phyloP scores from a whole-genome alignment of 2,329 filamentous ascomycete species.

The Emmonsia crescens region DNA sequence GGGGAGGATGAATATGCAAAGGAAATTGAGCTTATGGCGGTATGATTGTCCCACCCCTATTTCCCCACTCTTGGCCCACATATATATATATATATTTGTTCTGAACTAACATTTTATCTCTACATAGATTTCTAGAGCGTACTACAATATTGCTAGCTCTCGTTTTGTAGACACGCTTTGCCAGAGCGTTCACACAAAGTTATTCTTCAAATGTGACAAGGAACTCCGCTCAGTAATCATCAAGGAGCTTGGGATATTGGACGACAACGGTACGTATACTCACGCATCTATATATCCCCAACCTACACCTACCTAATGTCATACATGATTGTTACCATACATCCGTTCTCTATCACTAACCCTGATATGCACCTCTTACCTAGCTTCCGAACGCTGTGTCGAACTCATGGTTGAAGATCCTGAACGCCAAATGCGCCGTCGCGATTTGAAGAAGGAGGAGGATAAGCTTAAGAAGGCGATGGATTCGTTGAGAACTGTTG shows the following conservation, averaged over 20 bases:
- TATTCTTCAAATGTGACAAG: constrained; percentile 27
- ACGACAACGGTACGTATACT: constrained; percentile 21
- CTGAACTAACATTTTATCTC: constrained; percentile 6
- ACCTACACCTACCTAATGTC: background rate
- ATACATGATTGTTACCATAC: background rate
- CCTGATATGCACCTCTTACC: background rate
- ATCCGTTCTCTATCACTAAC: background rate
- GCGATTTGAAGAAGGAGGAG: constrained; percentile 21
- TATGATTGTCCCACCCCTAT: constrained; percentile 11
- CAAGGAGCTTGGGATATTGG: constrained; percentile 19
- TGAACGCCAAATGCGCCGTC: constrained; percentile 24
- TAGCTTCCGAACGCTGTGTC: constrained; percentile 25
- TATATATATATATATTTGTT: background rate
- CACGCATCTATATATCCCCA: background rate
- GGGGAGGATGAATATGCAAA: constrained; percentile 25
- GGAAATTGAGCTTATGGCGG: constrained; percentile 34
- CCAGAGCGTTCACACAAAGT: constrained; percentile 26
- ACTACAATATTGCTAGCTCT: constrained; percentile 30
- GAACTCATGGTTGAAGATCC: constrained; percentile 30
- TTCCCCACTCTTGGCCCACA: background rate
- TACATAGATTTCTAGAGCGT: constrained; percentile 24
- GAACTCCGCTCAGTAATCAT: constrained; percentile 24
- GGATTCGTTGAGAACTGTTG: constrained; percentile 15
- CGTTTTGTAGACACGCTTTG: constrained; percentile 31
- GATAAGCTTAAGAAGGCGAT: constrained; percentile 26